A percentile compares a stretch with the other conserved stretches of the same genome.
phyloP scores from a whole-genome alignment of 257 asterid species.

The Catharanthus roseus region DNA sequence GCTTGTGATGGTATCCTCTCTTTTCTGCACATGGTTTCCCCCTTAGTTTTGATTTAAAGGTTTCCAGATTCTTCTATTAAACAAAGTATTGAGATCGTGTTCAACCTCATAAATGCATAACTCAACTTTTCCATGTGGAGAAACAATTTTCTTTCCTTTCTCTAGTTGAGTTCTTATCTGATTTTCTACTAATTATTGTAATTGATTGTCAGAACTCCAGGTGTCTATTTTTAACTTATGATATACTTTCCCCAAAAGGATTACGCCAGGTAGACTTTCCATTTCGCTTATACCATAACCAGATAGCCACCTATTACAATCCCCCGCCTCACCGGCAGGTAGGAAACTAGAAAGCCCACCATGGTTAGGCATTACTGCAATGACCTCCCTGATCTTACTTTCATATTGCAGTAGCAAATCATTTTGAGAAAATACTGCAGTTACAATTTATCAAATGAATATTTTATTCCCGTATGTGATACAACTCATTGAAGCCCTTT shows the following conservation, averaged over 20 bases:
- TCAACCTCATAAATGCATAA: neutral
- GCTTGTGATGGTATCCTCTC: neutral
- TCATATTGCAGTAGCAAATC: neutral
- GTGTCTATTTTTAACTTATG: neutral
- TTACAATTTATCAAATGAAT: neutral
- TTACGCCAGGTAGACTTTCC: neutral
- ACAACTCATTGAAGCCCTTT: neutral
- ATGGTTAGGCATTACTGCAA: neutral
- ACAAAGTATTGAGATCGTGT: neutral
- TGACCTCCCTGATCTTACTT: neutral
- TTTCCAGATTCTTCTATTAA: neutral
- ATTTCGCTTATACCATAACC: neutral
- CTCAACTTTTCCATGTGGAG: neutral
- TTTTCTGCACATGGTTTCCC: neutral
- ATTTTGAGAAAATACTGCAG: neutral
- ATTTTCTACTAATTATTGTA: neutral
- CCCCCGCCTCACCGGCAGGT: neutral
- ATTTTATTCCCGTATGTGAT: neutral
- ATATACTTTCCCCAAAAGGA: neutral
- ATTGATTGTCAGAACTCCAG: neutral
- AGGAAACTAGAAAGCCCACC: neutral
- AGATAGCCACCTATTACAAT: neutral
- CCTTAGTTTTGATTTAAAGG: neutral
- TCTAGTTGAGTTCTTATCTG: neutral
- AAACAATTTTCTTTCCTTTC: neutral